Evolutionary conservation across 345 rosid genomes (phyloP).

Genomic region (Dimocarpus longan): DNA sequence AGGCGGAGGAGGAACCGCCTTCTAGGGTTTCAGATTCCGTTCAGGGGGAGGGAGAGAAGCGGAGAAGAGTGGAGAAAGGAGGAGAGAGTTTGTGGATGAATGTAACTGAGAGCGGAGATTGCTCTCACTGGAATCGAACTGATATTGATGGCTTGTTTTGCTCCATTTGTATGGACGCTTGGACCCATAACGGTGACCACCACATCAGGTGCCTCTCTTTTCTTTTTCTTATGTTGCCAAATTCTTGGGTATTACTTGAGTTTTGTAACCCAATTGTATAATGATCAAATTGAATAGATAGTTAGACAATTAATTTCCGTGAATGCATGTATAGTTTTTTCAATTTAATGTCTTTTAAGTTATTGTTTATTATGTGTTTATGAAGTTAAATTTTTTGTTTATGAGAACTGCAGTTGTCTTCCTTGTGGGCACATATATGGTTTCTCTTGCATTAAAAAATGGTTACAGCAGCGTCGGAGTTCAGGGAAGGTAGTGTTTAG

Average conservation of each 20-base stretch:
- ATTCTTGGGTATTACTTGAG: not conserved
- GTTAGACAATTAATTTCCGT: not conserved
- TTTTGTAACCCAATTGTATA: not conserved
- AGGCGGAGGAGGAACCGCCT: constrained; percentile 34
- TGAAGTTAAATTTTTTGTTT: not conserved
- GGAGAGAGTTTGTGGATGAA: constrained; percentile 31
- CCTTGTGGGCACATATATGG: constrained; percentile 95
- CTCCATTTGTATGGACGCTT: constrained; percentile 79
- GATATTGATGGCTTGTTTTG: constrained; percentile 73
- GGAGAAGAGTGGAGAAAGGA: constrained; percentile 31
- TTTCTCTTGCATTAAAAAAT: constrained; percentile 71
- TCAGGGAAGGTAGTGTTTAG: constrained; percentile 52
- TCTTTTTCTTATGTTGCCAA: not conserved
- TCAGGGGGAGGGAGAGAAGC: constrained; percentile 33
- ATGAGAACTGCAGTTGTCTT: constrained; percentile 62
- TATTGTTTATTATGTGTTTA: not conserved
- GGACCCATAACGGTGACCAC: constrained; percentile 71
- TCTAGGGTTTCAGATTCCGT: constrained; percentile 30
- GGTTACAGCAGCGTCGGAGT: constrained; percentile 60
- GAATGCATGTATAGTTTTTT: too few species aligned
- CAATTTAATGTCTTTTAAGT: not conserved
- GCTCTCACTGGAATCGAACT: constrained; percentile 46
- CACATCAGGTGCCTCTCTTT: constrained; percentile 57
- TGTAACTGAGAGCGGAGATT: constrained; percentile 24
- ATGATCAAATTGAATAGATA: not conserved